These are phyloP conservation scores for Cyberlindnera maritima DNA, from an alignment of 805 yeast genomes.

Conservation along the genomic window DNA sequence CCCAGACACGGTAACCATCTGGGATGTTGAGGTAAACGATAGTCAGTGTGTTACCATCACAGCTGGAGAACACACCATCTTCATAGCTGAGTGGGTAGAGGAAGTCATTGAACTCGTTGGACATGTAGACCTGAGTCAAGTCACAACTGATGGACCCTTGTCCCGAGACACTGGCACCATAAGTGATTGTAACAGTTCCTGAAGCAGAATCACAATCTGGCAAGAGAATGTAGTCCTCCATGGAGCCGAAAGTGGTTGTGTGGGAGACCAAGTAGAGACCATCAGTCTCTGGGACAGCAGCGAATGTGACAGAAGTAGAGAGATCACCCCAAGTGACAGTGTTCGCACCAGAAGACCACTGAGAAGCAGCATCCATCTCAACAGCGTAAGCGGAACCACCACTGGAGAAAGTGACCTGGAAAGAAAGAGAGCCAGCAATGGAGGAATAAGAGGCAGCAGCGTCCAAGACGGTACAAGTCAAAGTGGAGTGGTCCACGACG, in stretches of 20 bases:
- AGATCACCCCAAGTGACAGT: constrained; percentile 27
- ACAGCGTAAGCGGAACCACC: constrained; percentile 33
- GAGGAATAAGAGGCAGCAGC: constrained; percentile 19
- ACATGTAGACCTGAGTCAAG: constrained; percentile 16
- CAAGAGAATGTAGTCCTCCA: constrained; percentile 33
- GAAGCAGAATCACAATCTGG: constrained; percentile 32
- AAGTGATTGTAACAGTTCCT: constrained; percentile 24
- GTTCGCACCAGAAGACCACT: constrained; percentile 29
- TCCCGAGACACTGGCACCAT: constrained; percentile 14
- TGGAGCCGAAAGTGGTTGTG: constrained; percentile 31
- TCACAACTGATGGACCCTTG: constrained; percentile 25
- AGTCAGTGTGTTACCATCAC: constrained; percentile 24
- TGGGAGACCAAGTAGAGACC: constrained; percentile 27
- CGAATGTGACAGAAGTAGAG: constrained; percentile 29
- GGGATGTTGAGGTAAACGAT: constrained; percentile 23
- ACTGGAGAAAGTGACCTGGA: constrained; percentile 31
- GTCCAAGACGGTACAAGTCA: constrained; percentile 29
- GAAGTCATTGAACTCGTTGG: constrained; percentile 35
- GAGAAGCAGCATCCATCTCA: constrained; percentile 33
- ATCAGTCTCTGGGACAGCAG: constrained; percentile 15
- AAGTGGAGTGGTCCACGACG: constrained; percentile 26
- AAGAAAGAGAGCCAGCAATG: constrained; percentile 29
- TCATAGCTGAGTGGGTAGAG: constrained; percentile 27
- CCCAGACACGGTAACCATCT: constrained; percentile 28
- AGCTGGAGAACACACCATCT: constrained; percentile 16